Evolutionary conservation across 2,329 filamentous ascomycete species (phyloP).

Genomic region (Pestalotiopsis sp.): DNA sequence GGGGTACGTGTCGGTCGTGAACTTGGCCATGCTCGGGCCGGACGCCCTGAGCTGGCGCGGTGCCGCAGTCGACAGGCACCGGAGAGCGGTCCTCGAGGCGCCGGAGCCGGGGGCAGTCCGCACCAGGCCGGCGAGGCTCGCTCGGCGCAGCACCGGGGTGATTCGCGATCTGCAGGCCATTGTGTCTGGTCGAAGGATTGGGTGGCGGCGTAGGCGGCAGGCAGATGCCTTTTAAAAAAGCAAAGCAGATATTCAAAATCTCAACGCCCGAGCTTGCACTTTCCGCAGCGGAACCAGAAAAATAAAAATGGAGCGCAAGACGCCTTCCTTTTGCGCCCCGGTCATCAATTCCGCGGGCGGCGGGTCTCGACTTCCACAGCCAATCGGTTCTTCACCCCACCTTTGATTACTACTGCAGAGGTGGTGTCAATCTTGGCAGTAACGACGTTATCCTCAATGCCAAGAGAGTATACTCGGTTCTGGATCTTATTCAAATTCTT

Average conservation of each 20-base stretch:
- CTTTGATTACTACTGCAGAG: not conserved
- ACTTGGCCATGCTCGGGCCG: constrained; percentile 54
- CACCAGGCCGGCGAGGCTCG: constrained; percentile 21
- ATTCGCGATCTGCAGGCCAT: constrained; percentile 32
- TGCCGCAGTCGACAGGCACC: constrained; percentile 29
- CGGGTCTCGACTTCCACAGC: not conserved
- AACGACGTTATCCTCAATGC: not conserved
- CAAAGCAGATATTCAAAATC: not conserved
- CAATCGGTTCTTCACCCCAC: not conserved
- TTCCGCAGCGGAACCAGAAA: not conserved
- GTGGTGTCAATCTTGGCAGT: not conserved
- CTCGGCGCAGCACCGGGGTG: constrained; percentile 26
- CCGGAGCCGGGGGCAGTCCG: constrained; percentile 13
- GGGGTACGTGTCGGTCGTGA: constrained; percentile 86
- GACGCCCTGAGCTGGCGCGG: constrained; percentile 28
- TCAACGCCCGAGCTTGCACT: not conserved
- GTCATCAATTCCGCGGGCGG: not conserved
- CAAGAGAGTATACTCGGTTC: not conserved
- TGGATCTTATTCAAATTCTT: not conserved
- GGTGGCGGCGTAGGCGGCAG: not conserved
- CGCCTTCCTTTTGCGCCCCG: not conserved
- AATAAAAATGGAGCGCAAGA: not conserved
- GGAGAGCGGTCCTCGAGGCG: constrained; percentile 6
- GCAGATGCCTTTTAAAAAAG: not conserved
- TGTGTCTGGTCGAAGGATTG: not conserved